Base-by-base conservation (phyloP, 805 yeast genomes). In the Suhomyces faveliae region DNA sequence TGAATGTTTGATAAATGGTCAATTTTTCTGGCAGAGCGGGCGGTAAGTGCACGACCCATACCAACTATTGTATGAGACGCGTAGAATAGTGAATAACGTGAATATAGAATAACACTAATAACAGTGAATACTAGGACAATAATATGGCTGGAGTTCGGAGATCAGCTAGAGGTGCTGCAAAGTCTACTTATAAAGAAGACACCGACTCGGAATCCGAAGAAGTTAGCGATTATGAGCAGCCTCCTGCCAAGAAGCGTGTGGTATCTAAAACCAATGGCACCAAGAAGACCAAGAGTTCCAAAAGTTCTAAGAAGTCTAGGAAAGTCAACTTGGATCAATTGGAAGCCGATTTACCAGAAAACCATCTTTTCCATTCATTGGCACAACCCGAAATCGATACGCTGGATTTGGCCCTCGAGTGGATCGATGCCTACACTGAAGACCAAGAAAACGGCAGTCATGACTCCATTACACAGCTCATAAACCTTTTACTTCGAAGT, bases 401-500 rank as follows among this genome's bases (percentile, higher is more conserved):
- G n/a, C 56, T 55, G 21, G 74, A 69, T 21, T 49, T 71, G n/a
- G 71, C 69, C 2, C 49, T 67, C n/a, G 70, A 68, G 23, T 72
- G 76, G 77, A 41, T 70, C 13, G 71, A 68, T 10, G 42, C 60
- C 1, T 69, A 58, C 51, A 55, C 45, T 12, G 62, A 64, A 15
- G 67, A 66, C 40, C 42, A 38, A 10, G 45, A 47, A 23, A 29
- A 44, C 27, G 44, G 43, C 37, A 43, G 54, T 2, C 70, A 72
- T 47, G 61, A 60, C 11, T 83, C 90, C 2, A 64, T 87, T 44
- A 78, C 81, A 39, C 80, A 79, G 30, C 65, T 90, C 43, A 67
- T 90, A 38, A 90, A 91, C 62, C 72, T 89, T 43, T 55, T 88
- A 1, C 67, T 91, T 35, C 73, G 90, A 49, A 71, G 83, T 42